These are phyloP conservation scores for Priceomyces melissophilus DNA, from an alignment of 805 yeast genomes.

Conservation along the genomic window DNA sequence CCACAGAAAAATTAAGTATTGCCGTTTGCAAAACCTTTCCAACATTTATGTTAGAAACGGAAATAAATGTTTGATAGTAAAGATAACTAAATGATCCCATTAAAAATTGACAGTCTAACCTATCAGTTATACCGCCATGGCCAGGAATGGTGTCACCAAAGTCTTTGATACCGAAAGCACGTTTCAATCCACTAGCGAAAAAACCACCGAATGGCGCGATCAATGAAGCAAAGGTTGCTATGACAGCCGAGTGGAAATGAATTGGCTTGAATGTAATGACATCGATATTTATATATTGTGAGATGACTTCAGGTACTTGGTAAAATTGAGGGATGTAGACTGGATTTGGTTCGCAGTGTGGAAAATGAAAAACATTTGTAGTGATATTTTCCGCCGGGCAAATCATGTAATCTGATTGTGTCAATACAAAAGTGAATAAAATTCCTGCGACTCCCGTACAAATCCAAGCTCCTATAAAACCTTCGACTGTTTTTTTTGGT, in stretches of 20 bases:
- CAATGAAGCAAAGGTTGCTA: slow-evolving; percentile 93
- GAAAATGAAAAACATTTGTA: slow-evolving; percentile 56
- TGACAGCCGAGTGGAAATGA: slow-evolving; percentile 79
- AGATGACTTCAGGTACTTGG: slow-evolving; percentile 68
- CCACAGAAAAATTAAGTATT: slow-evolving; percentile 62
- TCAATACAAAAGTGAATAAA: slow-evolving; percentile 58
- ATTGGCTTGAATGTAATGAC: slow-evolving; percentile 74
- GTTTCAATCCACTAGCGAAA: slow-evolving; percentile 94
- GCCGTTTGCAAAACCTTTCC: slow-evolving; percentile 75
- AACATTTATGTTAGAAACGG: slow-evolving; percentile 65
- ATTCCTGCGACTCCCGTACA: slow-evolving; percentile 80
- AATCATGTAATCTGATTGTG: slow-evolving; percentile 69
- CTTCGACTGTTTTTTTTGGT: slow-evolving; percentile 97
- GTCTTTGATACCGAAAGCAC: slow-evolving; percentile 94
- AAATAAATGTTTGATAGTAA: slow-evolving; percentile 88
- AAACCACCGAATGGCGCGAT: slow-evolving; percentile 99
- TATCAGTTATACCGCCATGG: slow-evolving; percentile 96
- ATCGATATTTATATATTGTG: slow-evolving; percentile 39
- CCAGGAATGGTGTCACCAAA: slow-evolving; percentile 99
- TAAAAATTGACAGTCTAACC: slow-evolving; percentile 95
- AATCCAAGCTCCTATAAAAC: slow-evolving; percentile 96
- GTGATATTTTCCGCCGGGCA: slow-evolving; percentile 79
- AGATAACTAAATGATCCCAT: slow-evolving; percentile 95
- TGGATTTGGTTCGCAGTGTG: slow-evolving; percentile 81
- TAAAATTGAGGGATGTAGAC: slow-evolving; percentile 81